Conservation (phyloP, 108 stramenopile species). For the Aureococcus anophagefferens region DNA sequence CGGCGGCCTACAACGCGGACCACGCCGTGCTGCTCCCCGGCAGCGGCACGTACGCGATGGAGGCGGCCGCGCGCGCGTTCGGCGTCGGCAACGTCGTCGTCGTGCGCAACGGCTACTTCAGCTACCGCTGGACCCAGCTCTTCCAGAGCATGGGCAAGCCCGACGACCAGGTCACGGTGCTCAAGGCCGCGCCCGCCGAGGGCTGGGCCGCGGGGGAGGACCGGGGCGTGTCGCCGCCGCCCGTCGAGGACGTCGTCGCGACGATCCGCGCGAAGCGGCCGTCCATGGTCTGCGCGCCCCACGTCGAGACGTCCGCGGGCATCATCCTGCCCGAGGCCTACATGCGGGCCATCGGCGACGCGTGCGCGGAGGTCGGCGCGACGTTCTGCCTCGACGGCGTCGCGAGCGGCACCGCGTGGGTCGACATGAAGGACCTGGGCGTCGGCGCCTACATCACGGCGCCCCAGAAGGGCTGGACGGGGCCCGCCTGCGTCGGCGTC, state of each 20-base stretch:
- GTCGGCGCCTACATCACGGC: constrained; percentile 78
- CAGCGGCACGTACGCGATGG: constrained; percentile 40
- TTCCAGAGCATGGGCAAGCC: constrained; percentile 63
- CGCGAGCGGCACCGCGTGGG: constrained; percentile 79
- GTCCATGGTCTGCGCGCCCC: constrained; percentile 69
- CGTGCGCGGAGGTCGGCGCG: constrained; percentile 72
- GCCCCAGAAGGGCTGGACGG: constrained; percentile 90
- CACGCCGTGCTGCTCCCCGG: constrained; percentile 84
- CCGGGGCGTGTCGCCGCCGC: constrained; percentile 48
- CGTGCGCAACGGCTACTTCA: constrained; percentile 82
- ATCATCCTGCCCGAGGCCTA: constrained; percentile 83
- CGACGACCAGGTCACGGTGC: constrained; percentile 58
- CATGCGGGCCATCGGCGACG: constrained; percentile 57
- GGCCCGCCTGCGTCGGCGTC: constrained; percentile 72
- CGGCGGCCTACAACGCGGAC: constrained; percentile 71
- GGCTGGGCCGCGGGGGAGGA: constrained; percentile 13
- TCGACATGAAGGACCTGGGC: constrained; percentile 80
- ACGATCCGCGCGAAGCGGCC: constrained; percentile 69
- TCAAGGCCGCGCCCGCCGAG: constrained; percentile 57
- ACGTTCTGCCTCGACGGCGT: constrained; percentile 84
- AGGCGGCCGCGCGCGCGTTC: constrained; percentile 75
- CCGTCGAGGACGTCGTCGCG: constrained; percentile 70
- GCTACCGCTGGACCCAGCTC: constrained; percentile 83
- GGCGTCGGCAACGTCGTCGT: constrained; percentile 80
- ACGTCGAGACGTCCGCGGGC: constrained; percentile 81